Percentiles rank a stretch among this genome's conserved stretches.
Conservation (phyloP, 345 rosid species). For the Populus simonii region DNA sequence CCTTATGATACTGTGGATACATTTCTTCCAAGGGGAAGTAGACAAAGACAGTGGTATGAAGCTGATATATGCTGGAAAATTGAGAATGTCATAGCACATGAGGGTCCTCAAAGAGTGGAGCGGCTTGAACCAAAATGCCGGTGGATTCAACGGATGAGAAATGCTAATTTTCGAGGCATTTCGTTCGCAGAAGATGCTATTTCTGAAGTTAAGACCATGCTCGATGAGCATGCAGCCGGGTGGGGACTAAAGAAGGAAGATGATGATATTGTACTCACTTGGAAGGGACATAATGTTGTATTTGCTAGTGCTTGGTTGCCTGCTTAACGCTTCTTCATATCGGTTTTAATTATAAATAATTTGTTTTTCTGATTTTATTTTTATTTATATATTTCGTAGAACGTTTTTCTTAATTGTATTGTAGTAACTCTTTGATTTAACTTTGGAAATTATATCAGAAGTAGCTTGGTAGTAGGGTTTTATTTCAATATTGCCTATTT, state of each 20-base stretch:
- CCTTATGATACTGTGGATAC: slow-evolving; percentile 80
- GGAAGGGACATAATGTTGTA: slow-evolving; percentile 93
- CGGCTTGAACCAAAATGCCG: slow-evolving; percentile 60
- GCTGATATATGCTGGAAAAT: slow-evolving; percentile 75
- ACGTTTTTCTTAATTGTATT: neutral
- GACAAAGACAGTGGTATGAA: slow-evolving; percentile 81
- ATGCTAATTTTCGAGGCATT: slow-evolving; percentile 47
- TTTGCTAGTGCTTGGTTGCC: slow-evolving; percentile 88
- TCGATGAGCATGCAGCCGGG: slow-evolving; percentile 85
- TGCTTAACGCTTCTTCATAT: slow-evolving; percentile 21
- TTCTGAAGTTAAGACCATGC: slow-evolving; percentile 67
- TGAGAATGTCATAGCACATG: slow-evolving; percentile 76
- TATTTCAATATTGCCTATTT: neutral
- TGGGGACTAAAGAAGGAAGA: slow-evolving; percentile 92
- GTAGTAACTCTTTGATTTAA: neutral
- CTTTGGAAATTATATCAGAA: neutral
- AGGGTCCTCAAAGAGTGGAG: slow-evolving; percentile 74
- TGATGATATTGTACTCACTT: slow-evolving; percentile 76
- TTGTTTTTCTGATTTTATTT: neutral
- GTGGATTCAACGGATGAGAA: slow-evolving; percentile 79
- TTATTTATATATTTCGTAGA: too few relatives aligned
- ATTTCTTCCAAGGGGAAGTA: slow-evolving; percentile 62
- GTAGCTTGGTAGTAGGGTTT: neutral
- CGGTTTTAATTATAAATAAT: neutral
- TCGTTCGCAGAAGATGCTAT: slow-evolving; percentile 53